phyloP scores from a whole-genome alignment of 208 protist genomes.

The Acanthamoeba sp. region DNA sequence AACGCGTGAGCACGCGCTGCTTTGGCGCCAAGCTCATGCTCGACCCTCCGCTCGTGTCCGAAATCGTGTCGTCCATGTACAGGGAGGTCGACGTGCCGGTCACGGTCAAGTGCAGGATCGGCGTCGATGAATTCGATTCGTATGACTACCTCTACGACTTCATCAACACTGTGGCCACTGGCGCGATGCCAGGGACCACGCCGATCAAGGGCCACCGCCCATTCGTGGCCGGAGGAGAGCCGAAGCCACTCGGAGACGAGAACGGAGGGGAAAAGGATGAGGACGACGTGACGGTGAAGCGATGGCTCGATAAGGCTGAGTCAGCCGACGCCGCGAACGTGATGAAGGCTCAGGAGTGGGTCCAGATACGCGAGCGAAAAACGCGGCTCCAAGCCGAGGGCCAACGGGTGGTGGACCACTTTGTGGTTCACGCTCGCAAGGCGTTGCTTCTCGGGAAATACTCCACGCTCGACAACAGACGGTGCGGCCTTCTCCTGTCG shows the following conservation, averaged over 20 bases:
- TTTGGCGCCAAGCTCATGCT: constrained; percentile 46
- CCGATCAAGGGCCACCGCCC: not conserved
- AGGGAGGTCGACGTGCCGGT: not conserved
- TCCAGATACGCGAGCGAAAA: not conserved
- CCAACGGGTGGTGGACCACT: not conserved
- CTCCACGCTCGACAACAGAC: not conserved
- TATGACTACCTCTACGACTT: constrained; percentile 23
- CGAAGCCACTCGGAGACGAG: not conserved
- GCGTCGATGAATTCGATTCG: constrained; percentile 24
- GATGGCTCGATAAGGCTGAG: not conserved
- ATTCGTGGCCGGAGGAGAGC: not conserved
- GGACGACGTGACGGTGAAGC: not conserved
- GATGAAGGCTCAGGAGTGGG: not conserved
- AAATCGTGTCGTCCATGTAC: constrained; percentile 11
- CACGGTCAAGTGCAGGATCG: constrained; percentile 45
- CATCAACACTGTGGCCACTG: not conserved
- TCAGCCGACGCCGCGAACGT: not conserved
- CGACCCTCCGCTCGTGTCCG: constrained; percentile 14
- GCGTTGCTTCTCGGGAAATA: not conserved
- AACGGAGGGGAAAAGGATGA: not conserved
- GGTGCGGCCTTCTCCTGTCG: not conserved
- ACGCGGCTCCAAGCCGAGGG: not conserved
- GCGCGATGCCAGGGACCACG: not conserved
- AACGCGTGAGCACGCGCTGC: not conserved
- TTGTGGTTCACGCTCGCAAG: constrained; percentile 7